Percentiles rank a stretch among this genome's conserved stretches.
These are phyloP conservation scores for Gastrodia elata DNA, from an alignment of 106 monocot species.

Conservation along the genomic window DNA sequence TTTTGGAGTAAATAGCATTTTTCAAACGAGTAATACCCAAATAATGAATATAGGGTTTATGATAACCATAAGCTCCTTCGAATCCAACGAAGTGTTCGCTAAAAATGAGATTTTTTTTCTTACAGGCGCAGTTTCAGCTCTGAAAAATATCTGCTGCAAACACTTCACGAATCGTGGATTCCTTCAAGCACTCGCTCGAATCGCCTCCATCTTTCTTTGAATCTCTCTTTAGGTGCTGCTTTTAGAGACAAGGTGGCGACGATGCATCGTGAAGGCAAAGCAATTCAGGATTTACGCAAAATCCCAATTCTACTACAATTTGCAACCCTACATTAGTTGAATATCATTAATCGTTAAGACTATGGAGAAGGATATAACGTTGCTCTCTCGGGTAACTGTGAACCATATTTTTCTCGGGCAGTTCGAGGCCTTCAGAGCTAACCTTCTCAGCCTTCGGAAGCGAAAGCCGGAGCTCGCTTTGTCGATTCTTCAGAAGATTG, in stretches of 20 bases:
- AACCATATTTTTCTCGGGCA: constrained; percentile 92
- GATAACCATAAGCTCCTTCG: no score
- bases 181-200: no score
- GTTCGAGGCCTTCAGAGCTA: constrained; percentile 74
- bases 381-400: constrained; percentile 65
- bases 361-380: constrained; percentile 57
- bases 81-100: no score
- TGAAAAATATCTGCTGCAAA: no score
- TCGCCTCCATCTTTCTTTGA: background rate
- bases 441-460: constrained; percentile 58
- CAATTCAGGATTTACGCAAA: background rate
- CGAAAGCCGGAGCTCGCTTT: constrained; percentile 52
- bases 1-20: no score
- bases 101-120: no score
- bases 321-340: constrained; percentile 3
- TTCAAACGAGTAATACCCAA: no score
- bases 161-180: no score
- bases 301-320: background rate
- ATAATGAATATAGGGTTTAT: no score
- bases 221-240: background rate
- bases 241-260: background rate
- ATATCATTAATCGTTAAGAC: background rate
- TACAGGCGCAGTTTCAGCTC: no score
- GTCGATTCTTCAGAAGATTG: constrained; percentile 42
- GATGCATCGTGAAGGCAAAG: background rate